Evolutionary conservation across 176 grass and related monocot species (phyloP), one percentile per base, ranked within the genome.

Genomic region (Carex myosuroides): DNA sequence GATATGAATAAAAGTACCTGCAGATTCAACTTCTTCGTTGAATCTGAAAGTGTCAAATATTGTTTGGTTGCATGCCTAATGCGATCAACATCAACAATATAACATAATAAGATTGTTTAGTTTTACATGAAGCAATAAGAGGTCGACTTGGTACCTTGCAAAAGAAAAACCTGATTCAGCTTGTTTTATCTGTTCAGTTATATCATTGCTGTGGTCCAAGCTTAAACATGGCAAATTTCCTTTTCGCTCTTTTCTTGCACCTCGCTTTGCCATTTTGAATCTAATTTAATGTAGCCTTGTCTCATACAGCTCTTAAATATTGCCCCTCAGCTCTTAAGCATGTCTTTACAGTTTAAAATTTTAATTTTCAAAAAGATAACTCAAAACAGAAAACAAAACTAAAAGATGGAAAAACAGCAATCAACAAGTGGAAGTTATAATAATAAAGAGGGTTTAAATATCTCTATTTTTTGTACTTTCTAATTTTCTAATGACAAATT

Each of bases 21-120:
- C 11, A 21, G 78, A 81, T 80, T 80, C 55, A 80, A 80, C 55
- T 42, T 33, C 55, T 80, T 80, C 8, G 77, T 61, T 62, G 77
- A 80, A 60, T 80, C 29, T 80, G 17, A 12, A 79, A 37, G 6
- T 61, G 35, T 80, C 41, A 11, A 75, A 44, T 75, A 53, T 53
- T 74, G 44, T 53, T 11, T 44, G 46, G 46, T 75, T 75, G 71
- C 44, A 75, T 29, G 16, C 21, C 44, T 16, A 70, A 39, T 70
- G 67, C 18, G 11, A 44, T 37, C 37, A 2, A 70, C 37, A 41
- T 17, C 20, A 35, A 70, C 33, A 70, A 20, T 70, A 20, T 70
- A 44, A 44, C 16, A 70, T 20, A 70, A 44, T 37, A 69, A 69
- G 32, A 39, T 18, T 37, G 12, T 69, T 32, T 32, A 39, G 39